Conservation (phyloP, 1,284 basidiomycete genomes). For the Pseudozyma thailandica region DNA sequence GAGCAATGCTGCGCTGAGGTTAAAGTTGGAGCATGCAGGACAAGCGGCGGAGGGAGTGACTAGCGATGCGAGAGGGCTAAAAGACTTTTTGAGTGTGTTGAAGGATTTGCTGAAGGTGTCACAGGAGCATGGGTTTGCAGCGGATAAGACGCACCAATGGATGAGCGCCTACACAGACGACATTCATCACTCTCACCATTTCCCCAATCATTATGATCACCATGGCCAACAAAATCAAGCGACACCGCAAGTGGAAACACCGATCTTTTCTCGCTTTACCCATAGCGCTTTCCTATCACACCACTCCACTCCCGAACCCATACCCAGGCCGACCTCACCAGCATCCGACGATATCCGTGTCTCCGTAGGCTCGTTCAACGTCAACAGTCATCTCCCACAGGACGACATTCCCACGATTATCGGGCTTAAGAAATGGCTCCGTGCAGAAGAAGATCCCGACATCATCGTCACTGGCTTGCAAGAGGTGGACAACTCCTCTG, state of each 20-base stretch:
- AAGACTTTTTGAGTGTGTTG: constrained; percentile 48
- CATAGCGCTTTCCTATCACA: constrained; percentile 27
- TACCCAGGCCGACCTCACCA: constrained; percentile 27
- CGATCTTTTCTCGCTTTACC: constrained; percentile 47
- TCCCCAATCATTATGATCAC: background rate
- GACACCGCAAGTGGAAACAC: constrained; percentile 8
- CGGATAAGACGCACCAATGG: constrained; percentile 29
- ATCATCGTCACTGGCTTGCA: constrained; percentile 51
- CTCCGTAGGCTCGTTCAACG: constrained; percentile 44
- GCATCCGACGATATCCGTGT: constrained; percentile 44
- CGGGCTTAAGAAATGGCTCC: constrained; percentile 46
- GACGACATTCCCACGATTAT: constrained; percentile 18
- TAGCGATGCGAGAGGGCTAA: constrained; percentile 32
- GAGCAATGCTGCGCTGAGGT: constrained; percentile 19
- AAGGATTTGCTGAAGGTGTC: constrained; percentile 35
- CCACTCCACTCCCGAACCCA: background rate
- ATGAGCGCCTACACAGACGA: constrained; percentile 37
- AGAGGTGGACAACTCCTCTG: constrained; percentile 45
- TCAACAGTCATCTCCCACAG: constrained; percentile 25
- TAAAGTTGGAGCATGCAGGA: constrained; percentile 8
- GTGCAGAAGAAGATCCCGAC: constrained; percentile 46
- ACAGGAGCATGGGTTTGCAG: constrained; percentile 21
- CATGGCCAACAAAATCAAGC: background rate
- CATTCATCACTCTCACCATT: background rate
- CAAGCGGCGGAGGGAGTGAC: constrained; percentile 26